Base-by-base conservation (phyloP, 768 basidiomycete genomes). In the Leucogyrophana mollusca region DNA sequence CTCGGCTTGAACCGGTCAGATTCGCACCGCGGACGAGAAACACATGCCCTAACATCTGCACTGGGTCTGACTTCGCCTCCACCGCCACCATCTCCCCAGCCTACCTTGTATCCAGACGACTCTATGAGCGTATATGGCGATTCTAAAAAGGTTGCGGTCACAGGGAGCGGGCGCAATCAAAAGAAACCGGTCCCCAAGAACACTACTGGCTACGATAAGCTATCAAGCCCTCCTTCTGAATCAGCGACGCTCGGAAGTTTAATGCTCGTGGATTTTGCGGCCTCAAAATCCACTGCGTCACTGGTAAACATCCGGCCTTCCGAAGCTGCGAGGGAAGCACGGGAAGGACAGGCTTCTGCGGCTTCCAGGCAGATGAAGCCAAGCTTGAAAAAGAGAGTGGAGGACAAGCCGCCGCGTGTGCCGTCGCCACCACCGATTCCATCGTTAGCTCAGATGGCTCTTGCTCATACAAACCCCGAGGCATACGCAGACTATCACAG, bases 391-490 rank as follows among this genome's bases (percentile, higher is more conserved):
- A 73, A 58, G 50, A 58, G 60, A 65, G 64, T 59, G 22, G 73
- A 74, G 45, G 85, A 87, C 58, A 80, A 73, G 58, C 85, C 87
- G 11, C 87, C 87, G 10, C 78, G 84, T 2, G 86, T 90, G n/a
- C 88, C 88, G 3, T 86, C 86, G 3, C 88, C 88, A 2, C 85
- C 85, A 13, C 76, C 80, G 17, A 60, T 88, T 34, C 87, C 86
- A 9, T 87, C 86, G 20, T 61, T 90, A 43, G 71, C 85, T 8
- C 89, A 90, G 65, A 86, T 90, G 87, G 87, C 77, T 40, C 60
- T 90, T 58, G 75, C 79, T 36, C 83, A 85, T 50, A 63, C 68
- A 2, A 78, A 85, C 46, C 76, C 79, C 4, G 77, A 82, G 43
- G 81, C 73, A 3, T 86, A 77, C 62, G 77, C 71, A 5, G 79